phyloP scores from a whole-genome alignment of 1,139 yeast species.

The Diutina neorugosa region DNA sequence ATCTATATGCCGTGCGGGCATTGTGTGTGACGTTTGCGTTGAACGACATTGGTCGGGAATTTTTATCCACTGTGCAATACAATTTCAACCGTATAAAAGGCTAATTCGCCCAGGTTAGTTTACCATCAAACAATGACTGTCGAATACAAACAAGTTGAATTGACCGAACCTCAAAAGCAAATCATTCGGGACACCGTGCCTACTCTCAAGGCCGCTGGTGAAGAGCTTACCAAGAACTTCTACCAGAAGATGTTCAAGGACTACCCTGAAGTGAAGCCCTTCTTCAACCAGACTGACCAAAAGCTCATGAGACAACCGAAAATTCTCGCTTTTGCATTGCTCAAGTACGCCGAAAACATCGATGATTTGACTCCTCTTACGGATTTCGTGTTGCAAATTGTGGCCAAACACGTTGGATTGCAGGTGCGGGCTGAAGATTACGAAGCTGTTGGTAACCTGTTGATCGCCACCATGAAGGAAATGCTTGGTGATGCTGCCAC shows the following conservation, averaged over 20 bases:
- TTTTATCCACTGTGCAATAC: too few species aligned
- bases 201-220: slow-evolving; percentile 44
- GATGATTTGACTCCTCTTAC: slow-evolving; percentile 44
- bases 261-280: slow-evolving; percentile 43
- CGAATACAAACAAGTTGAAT: slow-evolving; percentile 7
- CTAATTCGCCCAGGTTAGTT: too few species aligned
- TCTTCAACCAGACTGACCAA: slow-evolving; percentile 53
- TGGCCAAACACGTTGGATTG: slow-evolving; percentile 54
- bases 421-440: slow-evolving; percentile 53
- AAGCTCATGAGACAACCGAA: slow-evolving; percentile 44
- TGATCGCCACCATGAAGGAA: slow-evolving; percentile 41
- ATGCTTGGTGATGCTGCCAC: slow-evolving; percentile 50
- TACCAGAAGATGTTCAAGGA: slow-evolving; percentile 42
- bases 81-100: too few species aligned
- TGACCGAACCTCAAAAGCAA: slow-evolving; percentile 19
- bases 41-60: too few species aligned
- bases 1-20: too few species aligned
- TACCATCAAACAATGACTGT: not conserved
- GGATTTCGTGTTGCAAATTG: slow-evolving; percentile 48
- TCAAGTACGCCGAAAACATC: slow-evolving; percentile 53
- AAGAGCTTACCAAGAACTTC: slow-evolving; percentile 39
- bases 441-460: slow-evolving; percentile 47
- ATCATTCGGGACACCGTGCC: slow-evolving; percentile 49
- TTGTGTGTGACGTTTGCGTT: too few species aligned
- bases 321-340: slow-evolving; percentile 50